Evolutionary conservation across 2,329 filamentous ascomycete genomes (phyloP).

Genomic region (Scytalidium sp.): DNA sequence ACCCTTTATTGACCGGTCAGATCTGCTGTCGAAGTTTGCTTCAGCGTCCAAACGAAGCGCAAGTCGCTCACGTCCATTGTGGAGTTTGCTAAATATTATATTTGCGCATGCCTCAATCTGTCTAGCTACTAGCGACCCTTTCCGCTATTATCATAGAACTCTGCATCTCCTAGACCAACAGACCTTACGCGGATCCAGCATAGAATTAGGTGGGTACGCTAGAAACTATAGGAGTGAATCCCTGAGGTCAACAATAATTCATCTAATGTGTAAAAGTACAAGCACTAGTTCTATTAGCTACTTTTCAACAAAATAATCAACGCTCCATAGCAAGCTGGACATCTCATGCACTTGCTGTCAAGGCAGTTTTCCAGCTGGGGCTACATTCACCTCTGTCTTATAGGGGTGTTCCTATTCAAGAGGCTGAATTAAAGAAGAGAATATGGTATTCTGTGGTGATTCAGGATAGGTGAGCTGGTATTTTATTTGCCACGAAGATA

Average conservation of each 20-base stretch:
- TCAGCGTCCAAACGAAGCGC: neutral
- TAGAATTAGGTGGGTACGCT: slow-evolving; percentile 7
- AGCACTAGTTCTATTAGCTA: slow-evolving; percentile 27
- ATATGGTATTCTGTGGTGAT: slow-evolving; percentile 31
- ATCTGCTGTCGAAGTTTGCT: neutral
- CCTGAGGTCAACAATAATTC: neutral
- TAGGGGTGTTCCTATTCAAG: slow-evolving; percentile 14
- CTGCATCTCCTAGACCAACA: slow-evolving; percentile 23
- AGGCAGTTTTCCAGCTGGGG: slow-evolving; percentile 31
- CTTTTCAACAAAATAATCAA: slow-evolving; percentile 33
- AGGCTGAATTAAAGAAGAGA: slow-evolving; percentile 24
- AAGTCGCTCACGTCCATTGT: slow-evolving; percentile 1
- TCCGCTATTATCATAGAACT: slow-evolving; percentile 25
- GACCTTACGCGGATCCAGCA: slow-evolving; percentile 14
- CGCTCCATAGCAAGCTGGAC: slow-evolving; percentile 30
- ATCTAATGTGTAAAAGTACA: slow-evolving; percentile 22
- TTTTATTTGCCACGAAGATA: slow-evolving; percentile 3
- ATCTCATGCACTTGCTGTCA: slow-evolving; percentile 28
- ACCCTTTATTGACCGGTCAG: neutral
- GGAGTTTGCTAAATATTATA: slow-evolving; percentile 24
- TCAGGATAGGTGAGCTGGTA: slow-evolving; percentile 20
- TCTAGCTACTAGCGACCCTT: slow-evolving; percentile 14
- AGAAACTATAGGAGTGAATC: too few species aligned
- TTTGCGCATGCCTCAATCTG: slow-evolving; percentile 27
- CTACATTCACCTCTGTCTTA: slow-evolving; percentile 29